Percentiles rank a stretch among this genome's conserved stretches.
phyloP scores from a whole-genome alignment of 2,329 filamentous ascomycete genomes.

The Penicillium sp. region DNA sequence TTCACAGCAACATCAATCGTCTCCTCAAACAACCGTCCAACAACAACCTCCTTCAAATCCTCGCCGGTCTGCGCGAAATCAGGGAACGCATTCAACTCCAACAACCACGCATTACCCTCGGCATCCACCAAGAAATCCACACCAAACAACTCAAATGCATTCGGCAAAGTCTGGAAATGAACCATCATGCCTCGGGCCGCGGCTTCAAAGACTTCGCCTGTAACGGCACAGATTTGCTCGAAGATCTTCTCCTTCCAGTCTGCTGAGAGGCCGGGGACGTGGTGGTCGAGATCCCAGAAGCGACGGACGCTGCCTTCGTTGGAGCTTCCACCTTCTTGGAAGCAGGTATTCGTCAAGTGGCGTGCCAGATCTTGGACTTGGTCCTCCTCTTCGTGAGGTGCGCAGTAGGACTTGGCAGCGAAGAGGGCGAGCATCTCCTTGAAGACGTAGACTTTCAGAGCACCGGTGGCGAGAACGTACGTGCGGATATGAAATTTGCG shows the following conservation, averaged over 20 bases:
- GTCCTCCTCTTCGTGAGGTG: constrained; percentile 60
- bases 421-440: constrained; percentile 91
- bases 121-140: constrained; percentile 85
- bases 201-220: constrained; percentile 82
- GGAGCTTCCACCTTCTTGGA: constrained; percentile 67
- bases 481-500: constrained; percentile 95
- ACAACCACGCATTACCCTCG: constrained; percentile 69
- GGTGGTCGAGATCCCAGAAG: constrained; percentile 72
- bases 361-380: constrained; percentile 65
- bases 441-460: constrained; percentile 84
- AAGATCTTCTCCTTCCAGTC: constrained; percentile 69
- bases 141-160: constrained; percentile 91
- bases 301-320: constrained; percentile 70
- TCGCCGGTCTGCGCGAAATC: constrained; percentile 92
- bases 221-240: constrained; percentile 73
- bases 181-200: constrained; percentile 82
- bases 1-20: constrained; percentile 71
- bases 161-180: constrained; percentile 88
- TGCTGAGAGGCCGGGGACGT: constrained; percentile 37
- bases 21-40: constrained; percentile 77
- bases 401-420: constrained; percentile 72
- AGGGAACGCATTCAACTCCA: constrained; percentile 95
- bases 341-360: constrained; percentile 94
- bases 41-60: constrained; percentile 69
- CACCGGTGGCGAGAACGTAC: constrained; percentile 83